A percentile compares a stretch with the other conserved stretches of the same genome.
These are phyloP conservation scores for Parasarocladium wereldwijsianum DNA, from an alignment of 2,329 filamentous ascomycete genomes.

Conservation along the genomic window DNA sequence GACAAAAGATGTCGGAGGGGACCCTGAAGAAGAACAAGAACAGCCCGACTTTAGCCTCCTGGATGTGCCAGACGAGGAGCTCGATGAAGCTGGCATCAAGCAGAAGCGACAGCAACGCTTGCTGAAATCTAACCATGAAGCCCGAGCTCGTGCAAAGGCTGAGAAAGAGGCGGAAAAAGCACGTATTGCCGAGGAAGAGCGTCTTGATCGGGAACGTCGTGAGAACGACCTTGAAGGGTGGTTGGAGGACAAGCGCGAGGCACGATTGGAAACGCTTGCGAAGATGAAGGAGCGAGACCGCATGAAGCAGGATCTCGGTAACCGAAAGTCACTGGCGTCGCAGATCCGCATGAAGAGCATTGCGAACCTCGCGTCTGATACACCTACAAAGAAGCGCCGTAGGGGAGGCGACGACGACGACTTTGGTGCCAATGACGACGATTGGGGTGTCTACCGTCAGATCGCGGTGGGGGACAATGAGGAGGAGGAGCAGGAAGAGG, in stretches of 20 bases:
- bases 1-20: conserved; percentile 81
- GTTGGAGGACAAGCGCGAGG: conserved; percentile 68
- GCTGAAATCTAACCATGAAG: conserved; percentile 90
- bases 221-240: conserved; percentile 75
- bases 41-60: conserved; percentile 76
- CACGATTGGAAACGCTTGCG: conserved; percentile 54
- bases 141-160: conserved; percentile 80
- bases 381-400: conserved; percentile 67
- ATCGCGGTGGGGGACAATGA: conserved; percentile 72
- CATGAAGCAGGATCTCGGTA: conserved; percentile 85
- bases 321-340: conserved; percentile 88
- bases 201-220: conserved; percentile 68
- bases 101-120: conserved; percentile 85
- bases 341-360: conserved; percentile 98
- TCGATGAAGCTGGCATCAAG: conserved; percentile 83
- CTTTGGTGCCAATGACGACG: conserved; percentile 92
- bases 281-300: conserved; percentile 90
- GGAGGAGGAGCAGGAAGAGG: conserved; percentile 85
- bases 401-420: conserved; percentile 87
- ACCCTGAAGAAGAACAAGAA: conserved; percentile 67
- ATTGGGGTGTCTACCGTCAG: conserved; percentile 93
- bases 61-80: conserved; percentile 77
- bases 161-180: conserved; percentile 92
- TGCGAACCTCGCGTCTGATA: conserved; percentile 86
- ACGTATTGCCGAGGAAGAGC: conserved; percentile 66